phyloP scores from a whole-genome alignment of 2,329 filamentous ascomycete genomes.

The Verticillium tricorpus region DNA sequence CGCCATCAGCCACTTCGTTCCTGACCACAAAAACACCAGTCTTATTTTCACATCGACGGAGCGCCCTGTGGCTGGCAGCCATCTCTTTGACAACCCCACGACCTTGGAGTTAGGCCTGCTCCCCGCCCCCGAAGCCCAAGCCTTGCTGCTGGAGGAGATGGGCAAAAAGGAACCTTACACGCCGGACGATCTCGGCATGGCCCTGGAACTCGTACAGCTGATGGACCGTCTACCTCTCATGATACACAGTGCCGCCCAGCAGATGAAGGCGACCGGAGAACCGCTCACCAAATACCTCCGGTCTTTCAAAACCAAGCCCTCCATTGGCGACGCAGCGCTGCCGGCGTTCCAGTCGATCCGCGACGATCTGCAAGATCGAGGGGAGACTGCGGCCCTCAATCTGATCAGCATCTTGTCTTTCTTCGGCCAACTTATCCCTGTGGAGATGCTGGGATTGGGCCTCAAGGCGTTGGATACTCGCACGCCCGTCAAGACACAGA shows the following conservation, averaged over 20 bases:
- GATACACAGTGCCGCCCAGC: constrained; percentile 61
- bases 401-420: constrained; percentile 62
- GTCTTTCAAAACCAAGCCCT: constrained; percentile 50
- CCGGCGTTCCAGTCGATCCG: constrained; percentile 42
- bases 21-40: constrained; percentile 56
- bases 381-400: constrained; percentile 53
- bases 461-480: constrained; percentile 38
- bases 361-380: constrained; percentile 42
- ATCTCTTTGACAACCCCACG: constrained; percentile 54
- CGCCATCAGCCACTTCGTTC: constrained; percentile 55
- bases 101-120: constrained; percentile 52
- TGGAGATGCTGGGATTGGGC: constrained; percentile 60
- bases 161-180: constrained; percentile 52
- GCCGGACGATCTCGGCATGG: constrained; percentile 49
- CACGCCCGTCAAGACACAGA: constrained; percentile 37
- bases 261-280: constrained; percentile 56
- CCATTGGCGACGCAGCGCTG: constrained; percentile 37
- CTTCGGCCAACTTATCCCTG: constrained; percentile 60
- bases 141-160: constrained; percentile 58
- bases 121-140: constrained; percentile 51
- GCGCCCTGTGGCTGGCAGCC: constrained; percentile 48
- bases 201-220: constrained; percentile 56
- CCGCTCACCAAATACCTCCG: constrained; percentile 58
- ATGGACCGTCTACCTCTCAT: constrained; percentile 64
- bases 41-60: constrained; percentile 68